Evolutionary conservation across 2,329 filamentous ascomycete species (phyloP).

Genomic region (Macrophomina tecta): DNA sequence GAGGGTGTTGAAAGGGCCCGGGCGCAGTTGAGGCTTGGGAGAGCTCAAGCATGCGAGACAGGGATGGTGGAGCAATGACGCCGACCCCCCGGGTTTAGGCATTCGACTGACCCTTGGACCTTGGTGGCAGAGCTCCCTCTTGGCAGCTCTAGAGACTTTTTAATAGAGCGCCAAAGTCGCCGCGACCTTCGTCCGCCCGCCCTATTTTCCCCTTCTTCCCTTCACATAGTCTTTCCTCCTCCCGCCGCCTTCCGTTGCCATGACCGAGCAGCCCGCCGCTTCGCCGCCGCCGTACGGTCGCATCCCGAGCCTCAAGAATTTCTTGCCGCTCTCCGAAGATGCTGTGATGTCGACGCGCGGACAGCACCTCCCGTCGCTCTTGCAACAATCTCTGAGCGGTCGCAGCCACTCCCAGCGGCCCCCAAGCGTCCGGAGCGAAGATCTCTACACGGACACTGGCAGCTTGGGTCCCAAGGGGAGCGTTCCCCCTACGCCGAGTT

Average conservation of each 20-base stretch:
- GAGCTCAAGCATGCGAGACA: conserved; percentile 6
- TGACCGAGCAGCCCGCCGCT: conserved; percentile 29
- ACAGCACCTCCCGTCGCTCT: conserved; percentile 48
- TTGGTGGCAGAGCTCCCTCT: conserved; percentile 14
- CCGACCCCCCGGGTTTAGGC: conserved; percentile 6
- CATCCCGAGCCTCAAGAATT: conserved; percentile 45
- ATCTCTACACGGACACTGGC: conserved; percentile 35
- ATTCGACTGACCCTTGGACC: background rate
- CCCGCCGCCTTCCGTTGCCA: background rate
- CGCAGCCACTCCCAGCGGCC: conserved; percentile 5
- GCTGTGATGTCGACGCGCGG: conserved; percentile 51
- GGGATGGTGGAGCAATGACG: conserved; percentile 23
- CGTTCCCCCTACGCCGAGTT: conserved; percentile 34
- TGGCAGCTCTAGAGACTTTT: conserved; percentile 12
- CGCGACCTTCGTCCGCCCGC: background rate
- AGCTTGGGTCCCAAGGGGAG: conserved; percentile 39
- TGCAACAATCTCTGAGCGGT: conserved; percentile 27
- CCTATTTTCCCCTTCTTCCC: background rate
- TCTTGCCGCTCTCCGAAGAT: conserved; percentile 50
- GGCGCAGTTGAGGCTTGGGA: conserved; percentile 13
- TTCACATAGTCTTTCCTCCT: background rate
- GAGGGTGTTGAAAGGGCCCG: background rate
- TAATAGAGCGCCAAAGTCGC: conserved; percentile 7
- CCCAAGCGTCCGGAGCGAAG: conserved; percentile 36
- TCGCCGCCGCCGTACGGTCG: conserved; percentile 35